Base-by-base conservation (phyloP, 306 rosid species). In the Cicer bijugum region DNA sequence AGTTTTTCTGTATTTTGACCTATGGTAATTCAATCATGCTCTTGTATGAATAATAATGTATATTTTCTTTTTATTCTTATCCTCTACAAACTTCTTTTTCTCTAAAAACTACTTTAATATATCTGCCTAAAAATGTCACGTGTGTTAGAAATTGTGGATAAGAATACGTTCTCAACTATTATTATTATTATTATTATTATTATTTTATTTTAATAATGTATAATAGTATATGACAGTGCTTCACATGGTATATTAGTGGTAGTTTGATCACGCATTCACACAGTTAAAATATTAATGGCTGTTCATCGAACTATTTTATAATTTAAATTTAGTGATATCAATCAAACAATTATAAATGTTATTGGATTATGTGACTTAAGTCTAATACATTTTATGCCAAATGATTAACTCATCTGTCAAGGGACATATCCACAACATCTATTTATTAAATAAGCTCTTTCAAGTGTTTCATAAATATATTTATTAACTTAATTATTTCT, bases 141-240 rank as follows among this genome's bases (percentile, higher is more conserved):
- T 59, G 73, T 38, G 73, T 23, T 58, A 66, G 67, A 44, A 72
- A 33, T 46, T 52, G 9, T 55, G 68, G 75, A 66, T 55, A 53
- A 72, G 64, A 51, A 16, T 10, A n/a, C 11, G 5, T 38, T 14
- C 12, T 47, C 56, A 51, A 9, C 7, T 8, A 14, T 47, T 69
- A 17, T 43, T 6, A 7, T 53, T 78, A 15, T 23, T 44, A 15
- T 3, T 11, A 20, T 39, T 8, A 14, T 47, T 69, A 17, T 17
- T 39, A 7, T 11, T 47, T 20, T 2, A 52, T 15, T 15, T 6
- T 38, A 62, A 17, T 12, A 59, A 59, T 58, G 20, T 28, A 67
- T 40, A 58, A 45, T 60, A 37, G 37, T 5, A n/a, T 39, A 43
- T 48, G 38, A 39, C 12, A 59, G 51, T 35, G 68, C 42, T 2